A percentile compares a stretch with the other conserved stretches of the same genome.
phyloP scores from a whole-genome alignment of 2,329 filamentous ascomycete genomes.

The Macrophomina tecta region DNA sequence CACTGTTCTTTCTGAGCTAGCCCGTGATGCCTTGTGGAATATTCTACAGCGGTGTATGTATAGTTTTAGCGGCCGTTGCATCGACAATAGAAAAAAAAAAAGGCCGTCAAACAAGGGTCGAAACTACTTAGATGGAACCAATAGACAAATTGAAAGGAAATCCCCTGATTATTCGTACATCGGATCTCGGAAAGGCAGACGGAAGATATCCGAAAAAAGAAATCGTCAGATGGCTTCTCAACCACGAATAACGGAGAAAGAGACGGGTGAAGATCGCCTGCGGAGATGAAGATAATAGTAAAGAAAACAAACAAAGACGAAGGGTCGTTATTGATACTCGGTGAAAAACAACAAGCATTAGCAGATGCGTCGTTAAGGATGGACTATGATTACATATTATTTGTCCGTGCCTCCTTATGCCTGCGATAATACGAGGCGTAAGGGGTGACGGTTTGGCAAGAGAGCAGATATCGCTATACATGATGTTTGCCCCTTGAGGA shows the following conservation, averaged over 20 bases:
- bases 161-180: not conserved
- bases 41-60: constrained; percentile 18
- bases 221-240: not conserved
- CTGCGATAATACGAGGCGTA: not conserved
- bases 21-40: not conserved
- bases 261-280: not conserved
- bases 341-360: too few species aligned
- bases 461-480: constrained; percentile 22
- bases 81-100: too few species aligned
- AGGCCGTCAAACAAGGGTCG: not conserved
- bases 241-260: not conserved
- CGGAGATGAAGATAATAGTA: too few species aligned
- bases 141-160: not conserved
- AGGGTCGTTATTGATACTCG: too few species aligned
- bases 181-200: not conserved
- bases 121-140: not conserved
- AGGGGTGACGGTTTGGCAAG: not conserved
- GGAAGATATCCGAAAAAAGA: not conserved
- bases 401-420: not conserved
- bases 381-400: constrained; percentile 22
- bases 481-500: constrained; percentile 10
- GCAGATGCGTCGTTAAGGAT: not conserved
- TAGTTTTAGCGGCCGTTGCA: constrained; percentile 1
- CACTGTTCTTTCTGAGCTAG: not conserved
- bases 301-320: not conserved